Percentiles rank a stretch among this genome's conserved stretches.
phyloP scores from a whole-genome alignment of 768 basidiomycete genomes.

The Agaricus sinodeliciosus region DNA sequence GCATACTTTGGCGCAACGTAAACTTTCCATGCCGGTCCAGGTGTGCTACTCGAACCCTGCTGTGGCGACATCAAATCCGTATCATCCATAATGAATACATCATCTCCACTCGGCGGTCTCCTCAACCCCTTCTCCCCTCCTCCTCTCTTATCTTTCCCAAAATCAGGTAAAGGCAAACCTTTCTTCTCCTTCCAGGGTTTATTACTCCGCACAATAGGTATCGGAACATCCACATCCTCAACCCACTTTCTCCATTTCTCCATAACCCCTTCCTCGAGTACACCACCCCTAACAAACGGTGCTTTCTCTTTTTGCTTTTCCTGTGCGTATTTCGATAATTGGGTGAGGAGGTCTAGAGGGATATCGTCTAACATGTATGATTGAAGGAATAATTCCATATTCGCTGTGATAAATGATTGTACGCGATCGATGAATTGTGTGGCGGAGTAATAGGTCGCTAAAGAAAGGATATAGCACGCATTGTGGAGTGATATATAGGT shows the following conservation, averaged over 20 bases:
- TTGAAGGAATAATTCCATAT: conserved; percentile 86
- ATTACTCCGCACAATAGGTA: conserved; percentile 34
- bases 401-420: conserved; percentile 73
- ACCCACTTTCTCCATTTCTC: conserved; percentile 68
- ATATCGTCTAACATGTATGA: conserved; percentile 74
- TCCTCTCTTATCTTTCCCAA: neutral
- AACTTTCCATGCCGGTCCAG: conserved; percentile 41
- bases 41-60: neutral
- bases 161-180: conserved; percentile 12
- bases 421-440: conserved; percentile 59
- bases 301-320: conserved; percentile 57
- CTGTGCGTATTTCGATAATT: conserved; percentile 54
- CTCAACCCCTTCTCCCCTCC: neutral
- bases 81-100: conserved; percentile 84
- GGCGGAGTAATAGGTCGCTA: conserved; percentile 77
- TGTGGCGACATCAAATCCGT: conserved; percentile 30
- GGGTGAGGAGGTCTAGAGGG: conserved; percentile 53
- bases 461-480: conserved; percentile 70
- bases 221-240: conserved; percentile 58
- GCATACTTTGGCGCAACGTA: conserved; percentile 45
- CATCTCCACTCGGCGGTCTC: conserved; percentile 43
- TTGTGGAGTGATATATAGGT: conserved; percentile 65
- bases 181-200: conserved; percentile 12
- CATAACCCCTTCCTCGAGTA: conserved; percentile 47
- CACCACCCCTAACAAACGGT: conserved; percentile 54